Evolutionary conservation across 1,284 basidiomycete genomes (phyloP).

Genomic region (Sanguinoderma infundibulare): DNA sequence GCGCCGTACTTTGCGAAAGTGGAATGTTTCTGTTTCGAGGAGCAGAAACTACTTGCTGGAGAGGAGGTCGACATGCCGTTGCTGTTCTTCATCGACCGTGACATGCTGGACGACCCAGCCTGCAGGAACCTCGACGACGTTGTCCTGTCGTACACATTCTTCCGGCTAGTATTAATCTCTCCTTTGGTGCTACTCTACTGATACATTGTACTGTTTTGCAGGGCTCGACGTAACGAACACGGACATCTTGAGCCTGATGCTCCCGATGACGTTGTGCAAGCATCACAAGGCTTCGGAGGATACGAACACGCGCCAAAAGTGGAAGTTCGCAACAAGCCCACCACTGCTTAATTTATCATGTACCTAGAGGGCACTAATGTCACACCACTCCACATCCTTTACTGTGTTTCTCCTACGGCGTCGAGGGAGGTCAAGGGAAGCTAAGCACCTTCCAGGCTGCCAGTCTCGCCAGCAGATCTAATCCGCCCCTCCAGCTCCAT

Average conservation of each 20-base stretch:
- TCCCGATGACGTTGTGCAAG: constrained; percentile 74
- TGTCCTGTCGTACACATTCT: constrained; percentile 97
- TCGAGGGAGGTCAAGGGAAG: background rate
- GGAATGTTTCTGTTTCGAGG: constrained; percentile 99
- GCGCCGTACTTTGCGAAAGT: constrained; percentile 99
- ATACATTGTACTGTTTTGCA: constrained; percentile 35
- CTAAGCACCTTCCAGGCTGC: background rate
- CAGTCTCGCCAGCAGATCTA: background rate
- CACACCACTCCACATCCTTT: constrained; percentile 6
- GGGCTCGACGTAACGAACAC: constrained; percentile 78
- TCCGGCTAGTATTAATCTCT: constrained; percentile 61
- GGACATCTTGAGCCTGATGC: constrained; percentile 90
- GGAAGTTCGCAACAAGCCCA: constrained; percentile 32
- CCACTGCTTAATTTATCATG: background rate
- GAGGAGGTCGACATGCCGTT: constrained; percentile 99
- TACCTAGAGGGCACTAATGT: constrained; percentile 14
- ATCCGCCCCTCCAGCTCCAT: background rate
- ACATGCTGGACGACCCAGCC: constrained; percentile 90
- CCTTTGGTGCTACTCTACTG: background rate
- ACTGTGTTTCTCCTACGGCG: background rate
- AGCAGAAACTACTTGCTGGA: constrained; percentile 92
- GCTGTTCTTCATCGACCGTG: constrained; percentile 98
- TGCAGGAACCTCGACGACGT: constrained; percentile 90
- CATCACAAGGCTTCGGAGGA: constrained; percentile 74
- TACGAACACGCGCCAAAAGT: constrained; percentile 52